These are phyloP conservation scores for Tolypocladium sp. DNA, from an alignment of 2,329 filamentous ascomycete genomes.

Conservation along the genomic window DNA sequence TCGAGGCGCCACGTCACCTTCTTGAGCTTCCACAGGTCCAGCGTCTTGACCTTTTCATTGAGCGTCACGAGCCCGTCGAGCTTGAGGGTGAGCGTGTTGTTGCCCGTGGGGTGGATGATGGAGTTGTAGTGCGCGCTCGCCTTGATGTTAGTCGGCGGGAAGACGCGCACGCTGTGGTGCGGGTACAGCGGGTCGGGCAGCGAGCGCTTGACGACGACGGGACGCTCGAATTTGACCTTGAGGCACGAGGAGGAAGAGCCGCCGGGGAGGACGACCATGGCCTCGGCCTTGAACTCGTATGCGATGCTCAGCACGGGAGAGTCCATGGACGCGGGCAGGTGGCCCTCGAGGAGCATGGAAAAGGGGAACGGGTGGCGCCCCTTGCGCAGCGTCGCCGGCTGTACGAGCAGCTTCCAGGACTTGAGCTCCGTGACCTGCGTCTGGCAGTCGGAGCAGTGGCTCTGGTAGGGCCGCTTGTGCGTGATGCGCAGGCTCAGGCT, in stretches of 20 bases:
- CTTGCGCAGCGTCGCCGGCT: constrained; percentile 39
- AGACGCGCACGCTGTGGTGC: constrained; percentile 86
- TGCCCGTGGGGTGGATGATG: constrained; percentile 77
- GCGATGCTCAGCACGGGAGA: constrained; percentile 63
- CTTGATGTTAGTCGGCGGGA: constrained; percentile 91
- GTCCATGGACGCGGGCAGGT: constrained; percentile 77
- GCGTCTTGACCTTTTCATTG: constrained; percentile 60
- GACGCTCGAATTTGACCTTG: constrained; percentile 53
- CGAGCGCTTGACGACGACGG: constrained; percentile 68
- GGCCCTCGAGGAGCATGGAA: constrained; percentile 74
- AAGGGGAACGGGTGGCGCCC: constrained; percentile 75
- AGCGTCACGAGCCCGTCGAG: constrained; percentile 75
- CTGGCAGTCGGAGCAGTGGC: constrained; percentile 70
- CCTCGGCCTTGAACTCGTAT: constrained; percentile 68
- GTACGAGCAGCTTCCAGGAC: constrained; percentile 67
- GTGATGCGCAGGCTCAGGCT: constrained; percentile 59
- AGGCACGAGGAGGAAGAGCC: constrained; percentile 19
- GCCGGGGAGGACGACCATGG: constrained; percentile 48
- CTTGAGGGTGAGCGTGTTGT: constrained; percentile 69
- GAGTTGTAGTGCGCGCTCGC: constrained; percentile 74
- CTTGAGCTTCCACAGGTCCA: constrained; percentile 77
- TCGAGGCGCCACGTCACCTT: constrained; percentile 91
- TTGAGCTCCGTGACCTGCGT: constrained; percentile 65
- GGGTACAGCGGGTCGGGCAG: constrained; percentile 65
- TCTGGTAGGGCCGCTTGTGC: constrained; percentile 74